Percentiles rank a stretch among this genome's conserved stretches.
Evolutionary conservation across 2,329 filamentous ascomycete species (phyloP).

Genomic region (Pseudocercospora musae): DNA sequence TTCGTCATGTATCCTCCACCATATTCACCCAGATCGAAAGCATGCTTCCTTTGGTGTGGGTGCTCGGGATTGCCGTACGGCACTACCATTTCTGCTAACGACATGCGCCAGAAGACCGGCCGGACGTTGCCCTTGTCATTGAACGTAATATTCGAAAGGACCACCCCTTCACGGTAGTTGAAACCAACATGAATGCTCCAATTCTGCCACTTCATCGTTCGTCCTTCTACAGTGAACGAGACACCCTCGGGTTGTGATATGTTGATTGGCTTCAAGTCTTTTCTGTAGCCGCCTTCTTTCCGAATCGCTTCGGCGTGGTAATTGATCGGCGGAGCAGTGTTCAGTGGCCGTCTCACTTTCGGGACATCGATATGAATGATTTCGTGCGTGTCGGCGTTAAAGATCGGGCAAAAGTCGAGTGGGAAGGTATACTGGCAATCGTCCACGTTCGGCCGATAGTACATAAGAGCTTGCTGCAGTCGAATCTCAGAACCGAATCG

Average conservation of each 20-base stretch:
- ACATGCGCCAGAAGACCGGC: constrained; percentile 83
- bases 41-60: constrained; percentile 75
- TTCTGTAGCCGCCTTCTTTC: constrained; percentile 70
- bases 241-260: constrained; percentile 87
- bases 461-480: constrained; percentile 91
- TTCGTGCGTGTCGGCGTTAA: constrained; percentile 72
- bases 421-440: constrained; percentile 89
- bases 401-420: constrained; percentile 91
- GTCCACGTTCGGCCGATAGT: constrained; percentile 81
- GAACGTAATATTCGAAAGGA: constrained; percentile 85
- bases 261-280: constrained; percentile 78
- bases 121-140: constrained; percentile 75
- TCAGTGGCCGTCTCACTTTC: constrained; percentile 70
- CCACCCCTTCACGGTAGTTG: constrained; percentile 89
- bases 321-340: constrained; percentile 68
- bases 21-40: constrained; percentile 77
- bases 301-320: constrained; percentile 74
- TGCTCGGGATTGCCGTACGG: constrained; percentile 80
- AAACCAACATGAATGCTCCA: constrained; percentile 92
- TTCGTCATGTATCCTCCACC: constrained; percentile 83
- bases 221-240: constrained; percentile 73
- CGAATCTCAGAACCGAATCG: constrained; percentile 75
- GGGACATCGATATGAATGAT: constrained; percentile 84
- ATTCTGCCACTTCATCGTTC: constrained; percentile 82
- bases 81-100: constrained; percentile 89